phyloP scores from a whole-genome alignment of 192 early-diverging fungal genomes.

The Mortierella alpina region DNA sequence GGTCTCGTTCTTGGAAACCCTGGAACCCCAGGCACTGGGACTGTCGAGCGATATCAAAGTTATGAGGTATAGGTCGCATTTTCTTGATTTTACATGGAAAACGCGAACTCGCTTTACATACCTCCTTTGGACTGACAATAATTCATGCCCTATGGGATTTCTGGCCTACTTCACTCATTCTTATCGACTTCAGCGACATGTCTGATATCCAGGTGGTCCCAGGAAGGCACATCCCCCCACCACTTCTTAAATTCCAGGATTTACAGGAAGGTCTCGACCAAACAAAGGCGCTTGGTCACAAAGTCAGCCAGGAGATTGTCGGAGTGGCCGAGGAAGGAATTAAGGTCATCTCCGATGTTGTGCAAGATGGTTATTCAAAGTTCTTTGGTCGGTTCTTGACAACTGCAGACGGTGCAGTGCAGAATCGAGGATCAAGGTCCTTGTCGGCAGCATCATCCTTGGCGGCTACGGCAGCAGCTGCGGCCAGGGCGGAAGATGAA shows the following conservation, averaged over 20 bases:
- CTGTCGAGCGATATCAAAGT: constrained; percentile 58
- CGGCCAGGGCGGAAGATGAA: constrained; percentile 18
- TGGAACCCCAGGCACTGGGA: constrained; percentile 58
- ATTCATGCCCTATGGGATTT: not conserved
- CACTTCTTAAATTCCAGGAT: constrained; percentile 2
- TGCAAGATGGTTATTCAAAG: constrained; percentile 59
- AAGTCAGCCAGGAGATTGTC: constrained; percentile 50
- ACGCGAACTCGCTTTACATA: constrained; percentile 27
- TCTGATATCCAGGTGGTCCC: constrained; percentile 31
- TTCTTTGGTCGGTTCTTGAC: constrained; percentile 59
- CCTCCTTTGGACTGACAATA: not conserved
- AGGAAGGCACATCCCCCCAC: not conserved
- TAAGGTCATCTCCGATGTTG: constrained; percentile 61
- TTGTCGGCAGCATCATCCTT: constrained; percentile 33
- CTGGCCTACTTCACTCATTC: not conserved
- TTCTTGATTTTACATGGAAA: not conserved
- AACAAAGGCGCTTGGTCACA: constrained; percentile 32
- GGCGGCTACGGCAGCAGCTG: constrained; percentile 24
- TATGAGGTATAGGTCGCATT: constrained; percentile 42
- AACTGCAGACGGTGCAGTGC: constrained; percentile 8
- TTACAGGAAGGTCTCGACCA: constrained; percentile 44
- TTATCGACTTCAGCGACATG: constrained; percentile 15
- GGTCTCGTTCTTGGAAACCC: constrained; percentile 59
- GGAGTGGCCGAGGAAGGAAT: constrained; percentile 50
- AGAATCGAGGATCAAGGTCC: constrained; percentile 7